Evolutionary conservation across 768 basidiomycete species (phyloP).

Genomic region (Leccinum longicurvipes): DNA sequence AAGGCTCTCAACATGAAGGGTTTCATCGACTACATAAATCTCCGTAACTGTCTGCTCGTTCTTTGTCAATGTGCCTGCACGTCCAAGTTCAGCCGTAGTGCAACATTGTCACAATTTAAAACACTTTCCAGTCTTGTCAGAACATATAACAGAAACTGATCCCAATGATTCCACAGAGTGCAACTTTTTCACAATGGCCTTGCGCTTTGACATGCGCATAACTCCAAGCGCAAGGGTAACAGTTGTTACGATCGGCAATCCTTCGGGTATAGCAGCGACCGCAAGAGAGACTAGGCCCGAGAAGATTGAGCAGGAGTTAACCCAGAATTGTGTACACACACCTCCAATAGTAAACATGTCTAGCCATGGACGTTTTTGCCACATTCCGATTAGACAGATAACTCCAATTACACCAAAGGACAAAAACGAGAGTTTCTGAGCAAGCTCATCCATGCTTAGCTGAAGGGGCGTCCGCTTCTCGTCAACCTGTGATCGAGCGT

Average conservation of each 20-base stretch:
- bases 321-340: slow-evolving; percentile 33
- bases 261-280: slow-evolving; percentile 98
- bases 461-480: slow-evolving; percentile 93
- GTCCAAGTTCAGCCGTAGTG: background rate
- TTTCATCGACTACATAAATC: slow-evolving; percentile 84
- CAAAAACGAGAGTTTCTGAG: slow-evolving; percentile 82
- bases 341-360: slow-evolving; percentile 99
- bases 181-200: slow-evolving; percentile 95
- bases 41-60: slow-evolving; percentile 96
- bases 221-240: slow-evolving; percentile 96
- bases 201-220: slow-evolving; percentile 88
- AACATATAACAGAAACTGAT: slow-evolving; percentile 95
- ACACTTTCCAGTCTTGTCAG: slow-evolving; percentile 85
- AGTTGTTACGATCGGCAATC: slow-evolving; percentile 94
- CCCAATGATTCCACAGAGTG: slow-evolving; percentile 94
- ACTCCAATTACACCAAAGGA: slow-evolving; percentile 95
- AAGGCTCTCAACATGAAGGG: slow-evolving; percentile 52
- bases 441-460: slow-evolving; percentile 93
- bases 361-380: slow-evolving; percentile 84
- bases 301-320: slow-evolving; percentile 6
- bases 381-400: slow-evolving; percentile 86
- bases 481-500: slow-evolving; percentile 46
- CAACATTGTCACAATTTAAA: background rate
- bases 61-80: slow-evolving; percentile 80
- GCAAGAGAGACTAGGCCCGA: slow-evolving; percentile 78